Conservation (phyloP, 2,329 filamentous ascomycete species). For the Botrytis pseudocinerea region DNA sequence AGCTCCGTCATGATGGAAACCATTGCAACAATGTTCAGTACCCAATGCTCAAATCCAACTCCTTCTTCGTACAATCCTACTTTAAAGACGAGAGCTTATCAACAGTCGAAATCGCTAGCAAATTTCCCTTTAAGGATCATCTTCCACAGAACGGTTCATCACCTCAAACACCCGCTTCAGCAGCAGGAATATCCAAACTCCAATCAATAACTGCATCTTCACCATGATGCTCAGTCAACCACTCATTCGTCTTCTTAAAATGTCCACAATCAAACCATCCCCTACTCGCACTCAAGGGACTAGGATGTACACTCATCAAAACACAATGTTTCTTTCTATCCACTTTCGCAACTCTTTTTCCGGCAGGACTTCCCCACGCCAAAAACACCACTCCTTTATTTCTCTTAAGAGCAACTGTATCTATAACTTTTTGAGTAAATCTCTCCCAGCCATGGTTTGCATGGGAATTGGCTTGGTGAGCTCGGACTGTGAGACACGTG, state of each 20-base stretch:
- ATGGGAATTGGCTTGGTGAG: conserved; percentile 85
- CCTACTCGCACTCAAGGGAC: conserved; percentile 78
- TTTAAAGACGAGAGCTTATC: background rate
- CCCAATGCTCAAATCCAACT: background rate
- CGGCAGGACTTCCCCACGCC: conserved; percentile 88
- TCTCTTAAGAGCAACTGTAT: conserved; percentile 76
- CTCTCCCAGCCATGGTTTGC: conserved; percentile 86
- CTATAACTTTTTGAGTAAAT: conserved; percentile 89
- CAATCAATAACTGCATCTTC: conserved; percentile 82
- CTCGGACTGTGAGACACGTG: conserved; percentile 89
- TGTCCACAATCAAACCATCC: conserved; percentile 86
- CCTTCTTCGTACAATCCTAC: background rate
- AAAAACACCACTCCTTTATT: conserved; percentile 86
- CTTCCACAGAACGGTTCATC: background rate
- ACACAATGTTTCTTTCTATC: conserved; percentile 76
- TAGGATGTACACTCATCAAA: conserved; percentile 85
- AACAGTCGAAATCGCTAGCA: too few relatives aligned
- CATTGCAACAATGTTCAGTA: background rate
- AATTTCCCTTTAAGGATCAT: background rate
- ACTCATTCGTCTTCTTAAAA: conserved; percentile 80
- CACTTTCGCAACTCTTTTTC: conserved; percentile 73
- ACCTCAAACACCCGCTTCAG: conserved; percentile 7
- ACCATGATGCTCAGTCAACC: conserved; percentile 79
- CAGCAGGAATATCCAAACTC: conserved; percentile 52
- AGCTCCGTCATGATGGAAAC: background rate